A percentile compares a stretch with the other conserved stretches of the same genome.
These are phyloP conservation scores for Backusella circina DNA, from an alignment of 192 early-diverging fungal species.

Conservation along the genomic window DNA sequence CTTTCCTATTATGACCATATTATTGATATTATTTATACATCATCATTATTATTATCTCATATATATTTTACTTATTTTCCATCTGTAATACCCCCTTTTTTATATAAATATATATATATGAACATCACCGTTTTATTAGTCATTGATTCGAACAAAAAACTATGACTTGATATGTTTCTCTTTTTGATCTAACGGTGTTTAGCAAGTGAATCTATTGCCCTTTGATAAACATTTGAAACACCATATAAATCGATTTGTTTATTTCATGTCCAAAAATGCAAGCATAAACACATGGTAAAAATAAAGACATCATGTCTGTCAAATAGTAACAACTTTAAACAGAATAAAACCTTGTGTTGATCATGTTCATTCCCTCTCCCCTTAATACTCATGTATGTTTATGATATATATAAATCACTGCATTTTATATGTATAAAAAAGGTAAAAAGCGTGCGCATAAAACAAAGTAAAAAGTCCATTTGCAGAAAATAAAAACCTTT, in stretches of 20 bases:
- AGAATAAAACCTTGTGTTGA: neutral
- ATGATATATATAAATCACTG: neutral
- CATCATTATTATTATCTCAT: neutral
- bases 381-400: too few species aligned
- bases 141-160: neutral
- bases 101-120: neutral
- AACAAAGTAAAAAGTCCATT: neutral
- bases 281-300: neutral
- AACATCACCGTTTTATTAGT: neutral
- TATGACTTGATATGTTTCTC: neutral
- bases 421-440: slow-evolving; percentile 6
- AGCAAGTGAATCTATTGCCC: neutral
- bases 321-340: neutral
- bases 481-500: slow-evolving; percentile 3
- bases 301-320: neutral
- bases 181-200: neutral
- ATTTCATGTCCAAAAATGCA: neutral
- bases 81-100: neutral
- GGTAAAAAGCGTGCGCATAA: neutral
- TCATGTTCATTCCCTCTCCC: neutral
- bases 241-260: neutral
- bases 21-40: neutral
- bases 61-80: neutral
- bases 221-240: neutral
- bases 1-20: neutral